phyloP scores from a whole-genome alignment of 306 rosid genomes.

The Luffa acutangula region DNA sequence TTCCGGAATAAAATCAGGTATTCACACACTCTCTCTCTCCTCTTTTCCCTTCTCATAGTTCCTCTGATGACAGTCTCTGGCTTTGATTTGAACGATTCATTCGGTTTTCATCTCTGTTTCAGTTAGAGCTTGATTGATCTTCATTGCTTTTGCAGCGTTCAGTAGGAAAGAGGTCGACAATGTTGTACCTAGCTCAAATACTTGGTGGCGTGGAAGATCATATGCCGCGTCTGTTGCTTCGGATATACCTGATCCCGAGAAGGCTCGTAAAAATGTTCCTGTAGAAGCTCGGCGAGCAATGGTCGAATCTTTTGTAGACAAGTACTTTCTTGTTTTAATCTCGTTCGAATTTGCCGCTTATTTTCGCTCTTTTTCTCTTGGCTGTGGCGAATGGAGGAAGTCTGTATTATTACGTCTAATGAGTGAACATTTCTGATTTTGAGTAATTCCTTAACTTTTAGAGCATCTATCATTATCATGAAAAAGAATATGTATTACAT shows the following conservation, averaged over 20 bases:
- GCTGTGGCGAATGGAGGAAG: neutral
- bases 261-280: neutral
- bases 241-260: neutral
- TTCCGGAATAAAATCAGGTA: neutral
- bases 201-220: conserved; percentile 6
- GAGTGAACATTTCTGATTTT: neutral
- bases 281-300: neutral
- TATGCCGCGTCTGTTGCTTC: neutral
- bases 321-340: neutral
- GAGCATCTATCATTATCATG: neutral
- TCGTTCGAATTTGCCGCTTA: neutral
- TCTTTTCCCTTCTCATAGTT: neutral
- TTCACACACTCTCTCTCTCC: neutral
- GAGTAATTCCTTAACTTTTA: neutral
- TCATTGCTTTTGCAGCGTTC: neutral
- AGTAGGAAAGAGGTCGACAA: neutral
- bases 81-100: neutral
- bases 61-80: neutral
- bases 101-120: neutral
- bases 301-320: conserved; percentile 6
- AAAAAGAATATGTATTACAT: neutral
- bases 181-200: neutral
- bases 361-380: neutral
- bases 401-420: neutral
- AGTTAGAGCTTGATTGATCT: neutral